Evolutionary conservation across 495 filamentous ascomycete genomes (phyloP).

Genomic region (Patellaria atrata): DNA sequence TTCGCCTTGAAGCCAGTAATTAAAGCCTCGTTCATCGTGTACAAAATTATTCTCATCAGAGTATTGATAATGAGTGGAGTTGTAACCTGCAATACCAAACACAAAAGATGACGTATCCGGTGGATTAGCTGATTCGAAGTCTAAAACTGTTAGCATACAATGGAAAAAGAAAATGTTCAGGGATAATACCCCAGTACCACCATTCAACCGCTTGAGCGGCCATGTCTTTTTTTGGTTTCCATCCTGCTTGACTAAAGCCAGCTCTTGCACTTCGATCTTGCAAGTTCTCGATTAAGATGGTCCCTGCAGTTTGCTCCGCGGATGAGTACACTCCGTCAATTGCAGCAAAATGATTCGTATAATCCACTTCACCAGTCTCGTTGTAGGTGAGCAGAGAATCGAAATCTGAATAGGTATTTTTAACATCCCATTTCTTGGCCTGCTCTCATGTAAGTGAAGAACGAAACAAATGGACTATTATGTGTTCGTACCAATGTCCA

Average conservation of each 20-base stretch:
- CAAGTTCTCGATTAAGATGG: slow-evolving; percentile 42
- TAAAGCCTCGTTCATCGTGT: slow-evolving; percentile 54
- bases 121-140: slow-evolving; percentile 28
- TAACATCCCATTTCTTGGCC: slow-evolving; percentile 47
- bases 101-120: slow-evolving; percentile 28
- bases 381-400: slow-evolving; percentile 46
- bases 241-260: slow-evolving; percentile 46
- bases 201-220: slow-evolving; percentile 48
- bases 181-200: slow-evolving; percentile 38
- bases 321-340: slow-evolving; percentile 37
- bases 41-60: slow-evolving; percentile 52
- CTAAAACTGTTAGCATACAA: slow-evolving; percentile 28
- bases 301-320: slow-evolving; percentile 41
- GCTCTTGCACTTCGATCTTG: slow-evolving; percentile 49
- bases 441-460: neutral
- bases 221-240: slow-evolving; percentile 48
- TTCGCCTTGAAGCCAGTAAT: slow-evolving; percentile 43
- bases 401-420: slow-evolving; percentile 51
- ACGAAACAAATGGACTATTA: neutral
- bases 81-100: slow-evolving; percentile 28
- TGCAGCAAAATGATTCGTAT: slow-evolving; percentile 34
- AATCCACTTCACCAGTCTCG: slow-evolving; percentile 38
- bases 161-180: slow-evolving; percentile 12
- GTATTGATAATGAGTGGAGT: slow-evolving; percentile 30
- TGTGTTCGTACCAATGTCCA: slow-evolving; percentile 40